Percentiles rank a stretch among this genome's conserved stretches.
phyloP scores from a whole-genome alignment of 2,329 filamentous ascomycete genomes.

The Trichophyton equinum region DNA sequence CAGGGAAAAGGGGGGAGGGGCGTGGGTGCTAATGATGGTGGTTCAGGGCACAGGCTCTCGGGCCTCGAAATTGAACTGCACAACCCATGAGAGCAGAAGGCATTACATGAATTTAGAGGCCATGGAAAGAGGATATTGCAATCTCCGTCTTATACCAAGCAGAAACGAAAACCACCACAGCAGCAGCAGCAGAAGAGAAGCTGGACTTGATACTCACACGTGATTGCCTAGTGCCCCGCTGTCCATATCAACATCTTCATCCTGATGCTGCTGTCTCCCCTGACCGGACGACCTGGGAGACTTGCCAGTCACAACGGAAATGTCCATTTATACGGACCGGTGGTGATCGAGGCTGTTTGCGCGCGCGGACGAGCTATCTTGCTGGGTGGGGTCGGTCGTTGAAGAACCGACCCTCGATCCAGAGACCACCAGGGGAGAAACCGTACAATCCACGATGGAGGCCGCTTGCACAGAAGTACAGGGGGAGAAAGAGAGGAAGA shows the following conservation, averaged over 20 bases:
- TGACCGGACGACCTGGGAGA: constrained; percentile 10
- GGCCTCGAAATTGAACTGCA: background rate
- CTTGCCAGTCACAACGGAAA: constrained; percentile 13
- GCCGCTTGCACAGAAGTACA: background rate
- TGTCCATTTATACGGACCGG: constrained; percentile 12
- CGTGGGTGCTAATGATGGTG: no score
- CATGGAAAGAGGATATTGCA: no score
- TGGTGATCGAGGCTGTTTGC: background rate
- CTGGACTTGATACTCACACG: constrained; percentile 8
- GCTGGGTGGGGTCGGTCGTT: constrained; percentile 5
- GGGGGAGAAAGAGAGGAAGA: background rate
- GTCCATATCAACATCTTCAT: constrained; percentile 6
- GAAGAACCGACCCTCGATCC: constrained; percentile 9
- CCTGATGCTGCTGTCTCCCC: constrained; percentile 5
- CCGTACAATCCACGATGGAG: constrained; percentile 3
- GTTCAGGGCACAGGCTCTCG: no score
- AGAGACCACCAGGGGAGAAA: constrained; percentile 4
- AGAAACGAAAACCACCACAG: background rate
- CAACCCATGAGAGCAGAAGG: background rate
- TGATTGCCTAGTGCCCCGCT: constrained; percentile 8
- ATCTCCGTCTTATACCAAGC: no score
- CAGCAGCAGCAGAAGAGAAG: background rate
- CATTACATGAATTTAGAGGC: background rate
- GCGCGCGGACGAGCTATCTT: constrained; percentile 8
- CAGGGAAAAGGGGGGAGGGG: background rate